phyloP scores from a whole-genome alignment of 1,284 basidiomycete genomes.

The Dichomitus squalens region DNA sequence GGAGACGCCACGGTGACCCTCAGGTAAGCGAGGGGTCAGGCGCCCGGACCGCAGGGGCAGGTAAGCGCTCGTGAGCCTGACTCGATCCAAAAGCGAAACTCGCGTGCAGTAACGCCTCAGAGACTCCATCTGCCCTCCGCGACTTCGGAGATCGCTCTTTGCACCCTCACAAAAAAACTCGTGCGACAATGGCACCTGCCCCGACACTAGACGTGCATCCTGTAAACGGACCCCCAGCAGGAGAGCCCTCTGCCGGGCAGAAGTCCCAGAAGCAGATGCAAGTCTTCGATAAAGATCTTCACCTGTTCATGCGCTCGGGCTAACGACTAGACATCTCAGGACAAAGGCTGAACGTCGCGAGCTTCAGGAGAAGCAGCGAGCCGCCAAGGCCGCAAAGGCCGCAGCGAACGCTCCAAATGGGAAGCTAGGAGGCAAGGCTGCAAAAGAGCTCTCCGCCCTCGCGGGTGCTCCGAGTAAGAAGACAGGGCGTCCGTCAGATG shows the following conservation, averaged over 20 bases:
- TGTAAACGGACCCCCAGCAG: constrained; percentile 24
- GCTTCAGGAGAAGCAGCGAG: constrained; percentile 78
- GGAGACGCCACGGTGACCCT: neutral
- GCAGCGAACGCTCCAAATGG: constrained; percentile 24
- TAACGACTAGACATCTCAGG: constrained; percentile 39
- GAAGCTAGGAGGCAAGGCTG: constrained; percentile 17
- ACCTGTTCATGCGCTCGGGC: neutral
- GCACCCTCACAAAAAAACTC: neutral
- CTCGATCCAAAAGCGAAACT: constrained; percentile 26
- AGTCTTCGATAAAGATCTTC: constrained; percentile 16
- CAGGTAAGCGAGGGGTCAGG: neutral
- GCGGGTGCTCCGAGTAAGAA: constrained; percentile 22
- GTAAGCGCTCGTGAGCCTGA: constrained; percentile 13
- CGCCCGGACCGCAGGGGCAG: neutral
- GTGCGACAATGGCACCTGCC: constrained; percentile 27
- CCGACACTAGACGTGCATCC: constrained; percentile 31
- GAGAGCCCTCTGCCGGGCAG: constrained; percentile 29
- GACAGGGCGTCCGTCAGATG: constrained; percentile 20
- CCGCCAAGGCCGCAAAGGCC: constrained; percentile 59
- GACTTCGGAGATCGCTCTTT: too few relatives aligned
- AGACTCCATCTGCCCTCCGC: constrained; percentile 12
- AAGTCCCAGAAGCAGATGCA: constrained; percentile 53
- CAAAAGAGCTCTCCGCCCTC: constrained; percentile 6
- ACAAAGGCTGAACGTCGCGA: constrained; percentile 81
- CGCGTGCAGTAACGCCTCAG: constrained; percentile 8